A percentile compares a stretch with the other conserved stretches of the same genome.
These are phyloP conservation scores for Funneliformis mosseae DNA, from an alignment of 192 early-diverging fungal genomes.

Conservation along the genomic window DNA sequence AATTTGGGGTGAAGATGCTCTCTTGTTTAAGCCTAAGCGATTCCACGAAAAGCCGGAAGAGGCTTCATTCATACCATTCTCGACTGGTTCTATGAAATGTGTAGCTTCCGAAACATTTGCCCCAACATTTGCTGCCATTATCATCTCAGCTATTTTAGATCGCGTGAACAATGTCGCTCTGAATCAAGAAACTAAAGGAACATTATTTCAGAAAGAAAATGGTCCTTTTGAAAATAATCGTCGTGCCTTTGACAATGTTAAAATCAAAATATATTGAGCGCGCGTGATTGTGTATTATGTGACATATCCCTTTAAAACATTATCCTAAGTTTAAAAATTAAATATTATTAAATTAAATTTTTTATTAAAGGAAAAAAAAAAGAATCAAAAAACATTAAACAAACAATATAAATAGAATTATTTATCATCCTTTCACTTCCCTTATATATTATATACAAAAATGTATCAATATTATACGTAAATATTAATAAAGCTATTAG, in stretches of 20 bases:
- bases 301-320: too few relatives aligned
- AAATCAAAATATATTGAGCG: not conserved
- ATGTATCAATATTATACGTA: too few relatives aligned
- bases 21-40: not conserved
- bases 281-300: too few relatives aligned
- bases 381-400: too few relatives aligned
- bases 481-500: too few relatives aligned
- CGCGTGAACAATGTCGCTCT: not conserved
- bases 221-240: conserved; percentile 14
- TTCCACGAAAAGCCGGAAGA: not conserved
- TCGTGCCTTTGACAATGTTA: not conserved
- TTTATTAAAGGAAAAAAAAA: too few relatives aligned
- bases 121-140: conserved; percentile 1
- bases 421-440: too few relatives aligned
- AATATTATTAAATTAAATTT: too few relatives aligned
- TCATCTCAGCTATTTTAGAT: not conserved
- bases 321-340: too few relatives aligned
- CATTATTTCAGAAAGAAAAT: not conserved
- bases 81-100: not conserved
- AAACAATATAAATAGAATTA: too few relatives aligned
- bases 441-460: too few relatives aligned
- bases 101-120: conserved; percentile 5
- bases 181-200: not conserved
- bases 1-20: conserved; percentile 4
- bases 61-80: not conserved